These are phyloP conservation scores for Raffaelea albimanens DNA, from an alignment of 2,329 filamentous ascomycete genomes.

Conservation along the genomic window DNA sequence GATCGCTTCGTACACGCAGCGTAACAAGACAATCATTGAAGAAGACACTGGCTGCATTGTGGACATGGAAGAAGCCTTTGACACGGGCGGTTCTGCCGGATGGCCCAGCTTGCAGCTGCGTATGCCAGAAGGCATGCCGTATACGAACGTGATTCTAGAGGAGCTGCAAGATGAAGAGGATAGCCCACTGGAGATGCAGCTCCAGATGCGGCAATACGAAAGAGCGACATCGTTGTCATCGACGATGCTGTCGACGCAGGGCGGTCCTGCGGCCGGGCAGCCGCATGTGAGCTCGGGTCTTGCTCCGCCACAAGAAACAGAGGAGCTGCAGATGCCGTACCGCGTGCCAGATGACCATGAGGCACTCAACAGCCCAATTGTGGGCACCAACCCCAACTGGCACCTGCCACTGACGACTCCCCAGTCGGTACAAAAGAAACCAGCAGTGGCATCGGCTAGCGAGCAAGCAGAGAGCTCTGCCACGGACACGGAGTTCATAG, in stretches of 20 bases:
- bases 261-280: not conserved
- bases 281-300: slow-evolving; percentile 7
- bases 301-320: slow-evolving; percentile 3
- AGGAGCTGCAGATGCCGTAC: slow-evolving; percentile 12
- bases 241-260: not conserved
- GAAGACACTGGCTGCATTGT: slow-evolving; percentile 15
- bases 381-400: too few relatives aligned
- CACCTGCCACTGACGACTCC: not conserved
- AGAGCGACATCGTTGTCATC: not conserved
- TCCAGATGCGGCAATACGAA: not conserved
- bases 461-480: slow-evolving; percentile 1
- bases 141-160: not conserved
- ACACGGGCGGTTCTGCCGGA: slow-evolving; percentile 13
- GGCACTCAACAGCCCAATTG: slow-evolving; percentile 11
- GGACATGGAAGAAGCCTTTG: slow-evolving; percentile 17
- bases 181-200: slow-evolving; percentile 3
- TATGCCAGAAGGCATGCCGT: slow-evolving; percentile 9
- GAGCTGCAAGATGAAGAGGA: not conserved
- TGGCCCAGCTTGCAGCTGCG: slow-evolving; percentile 18
- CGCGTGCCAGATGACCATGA: slow-evolving; percentile 11
- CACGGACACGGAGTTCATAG: slow-evolving; percentile 2
- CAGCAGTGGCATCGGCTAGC: slow-evolving; percentile 1
- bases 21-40: slow-evolving; percentile 18
- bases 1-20: slow-evolving; percentile 15
- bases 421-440: slow-evolving; percentile 7